phyloP scores from a whole-genome alignment of 2,329 filamentous ascomycete genomes.

The Diaporthe vexans region DNA sequence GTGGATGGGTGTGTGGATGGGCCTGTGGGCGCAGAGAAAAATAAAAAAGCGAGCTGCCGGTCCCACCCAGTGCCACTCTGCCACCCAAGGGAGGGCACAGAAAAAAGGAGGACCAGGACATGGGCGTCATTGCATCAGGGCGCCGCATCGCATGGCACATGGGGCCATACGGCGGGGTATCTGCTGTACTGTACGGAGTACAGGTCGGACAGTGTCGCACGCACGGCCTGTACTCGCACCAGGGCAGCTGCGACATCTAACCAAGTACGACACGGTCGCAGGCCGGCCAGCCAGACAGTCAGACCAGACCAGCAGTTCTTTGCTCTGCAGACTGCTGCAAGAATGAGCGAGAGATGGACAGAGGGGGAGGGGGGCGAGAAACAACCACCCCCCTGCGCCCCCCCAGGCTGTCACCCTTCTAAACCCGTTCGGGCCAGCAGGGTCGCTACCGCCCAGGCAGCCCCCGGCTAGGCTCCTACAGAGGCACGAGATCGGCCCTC shows the following conservation, averaged over 20 bases:
- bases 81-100: not conserved
- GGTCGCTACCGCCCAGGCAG: conserved; percentile 2
- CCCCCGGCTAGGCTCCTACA: conserved; percentile 27
- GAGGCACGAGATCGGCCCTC: conserved; percentile 30
- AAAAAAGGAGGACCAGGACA: conserved; percentile 27
- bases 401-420: not conserved
- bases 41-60: conserved; percentile 32
- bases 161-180: conserved; percentile 31
- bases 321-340: not conserved
- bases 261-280: not conserved
- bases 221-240: conserved; percentile 4
- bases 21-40: conserved; percentile 8
- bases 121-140: conserved; percentile 27
- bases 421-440: not conserved
- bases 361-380: conserved; percentile 6
- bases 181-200: not conserved
- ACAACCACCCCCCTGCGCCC: no score
- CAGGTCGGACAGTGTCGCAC: conserved; percentile 5
- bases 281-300: no score
- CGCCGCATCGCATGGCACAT: conserved; percentile 38
- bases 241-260: conserved; percentile 13
- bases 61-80: conserved; percentile 2
- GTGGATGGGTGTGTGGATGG: no score
- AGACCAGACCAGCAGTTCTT: not conserved
- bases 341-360: not conserved